Percentiles rank a stretch among this genome's conserved stretches.
Evolutionary conservation across 2,329 filamentous ascomycete genomes (phyloP).

Genomic region (Diplodia intermedia): DNA sequence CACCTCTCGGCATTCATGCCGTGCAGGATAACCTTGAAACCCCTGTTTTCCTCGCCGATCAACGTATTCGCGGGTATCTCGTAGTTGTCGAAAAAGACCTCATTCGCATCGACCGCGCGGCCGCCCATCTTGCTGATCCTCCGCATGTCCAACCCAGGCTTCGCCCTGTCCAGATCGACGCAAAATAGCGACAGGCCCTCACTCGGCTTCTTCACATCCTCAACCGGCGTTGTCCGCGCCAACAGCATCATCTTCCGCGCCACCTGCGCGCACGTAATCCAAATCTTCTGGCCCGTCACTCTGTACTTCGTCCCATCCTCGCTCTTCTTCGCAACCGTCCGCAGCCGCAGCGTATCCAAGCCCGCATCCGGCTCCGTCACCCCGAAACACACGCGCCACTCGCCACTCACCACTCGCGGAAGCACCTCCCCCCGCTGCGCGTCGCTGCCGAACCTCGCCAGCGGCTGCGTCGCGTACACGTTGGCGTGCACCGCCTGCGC

Average conservation of each 20-base stretch:
- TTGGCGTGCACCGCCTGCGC: constrained; percentile 66
- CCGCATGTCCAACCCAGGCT: constrained; percentile 68
- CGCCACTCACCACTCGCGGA: constrained; percentile 69
- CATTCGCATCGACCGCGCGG: constrained; percentile 81
- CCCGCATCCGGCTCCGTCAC: constrained; percentile 86
- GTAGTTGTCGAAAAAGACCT: constrained; percentile 87
- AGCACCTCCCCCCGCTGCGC: constrained; percentile 70
- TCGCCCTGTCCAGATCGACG: constrained; percentile 71
- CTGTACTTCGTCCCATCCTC: constrained; percentile 65
- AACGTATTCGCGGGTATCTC: constrained; percentile 67
- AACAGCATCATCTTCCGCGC: constrained; percentile 84
- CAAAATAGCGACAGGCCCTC: constrained; percentile 82
- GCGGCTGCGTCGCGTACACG: constrained; percentile 64
- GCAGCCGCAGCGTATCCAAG: constrained; percentile 75
- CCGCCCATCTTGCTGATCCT: constrained; percentile 87
- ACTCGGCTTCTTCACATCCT: constrained; percentile 72
- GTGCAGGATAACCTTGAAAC: constrained; percentile 72
- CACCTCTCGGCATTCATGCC: constrained; percentile 60
- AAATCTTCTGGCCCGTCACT: constrained; percentile 82
- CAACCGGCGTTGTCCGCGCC: constrained; percentile 74
- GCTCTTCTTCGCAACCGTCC: constrained; percentile 65
- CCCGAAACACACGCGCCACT: constrained; percentile 70
- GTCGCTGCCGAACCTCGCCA: constrained; percentile 73
- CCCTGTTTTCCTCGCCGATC: constrained; percentile 75
- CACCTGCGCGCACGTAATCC: constrained; percentile 86